phyloP scores from a whole-genome alignment of 2,329 filamentous ascomycete genomes.

The Neonectria sp. region DNA sequence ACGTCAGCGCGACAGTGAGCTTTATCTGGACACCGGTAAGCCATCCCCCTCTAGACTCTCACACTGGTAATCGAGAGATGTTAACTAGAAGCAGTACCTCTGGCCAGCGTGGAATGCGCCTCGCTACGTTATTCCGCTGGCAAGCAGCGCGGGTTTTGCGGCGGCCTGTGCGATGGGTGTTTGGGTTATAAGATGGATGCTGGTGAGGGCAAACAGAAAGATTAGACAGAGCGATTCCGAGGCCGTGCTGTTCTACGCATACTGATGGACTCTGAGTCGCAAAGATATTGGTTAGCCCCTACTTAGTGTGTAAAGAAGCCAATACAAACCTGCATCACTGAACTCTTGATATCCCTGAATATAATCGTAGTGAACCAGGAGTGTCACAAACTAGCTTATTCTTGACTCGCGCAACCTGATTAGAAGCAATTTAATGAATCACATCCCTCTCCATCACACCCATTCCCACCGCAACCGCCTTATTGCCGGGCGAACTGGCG shows the following conservation, averaged over 20 bases:
- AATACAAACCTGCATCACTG: background rate
- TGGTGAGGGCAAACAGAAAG: conserved; percentile 46
- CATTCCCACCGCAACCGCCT: background rate
- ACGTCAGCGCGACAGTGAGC: conserved; percentile 39
- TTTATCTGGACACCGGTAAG: conserved; percentile 42
- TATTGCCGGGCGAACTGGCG: background rate
- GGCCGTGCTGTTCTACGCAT: conserved; percentile 43
- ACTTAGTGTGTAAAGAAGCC: no score
- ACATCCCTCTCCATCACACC: background rate
- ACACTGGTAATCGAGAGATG: background rate
- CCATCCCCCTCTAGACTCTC: rapidly evolving
- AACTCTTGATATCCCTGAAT: background rate
- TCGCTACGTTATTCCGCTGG: conserved; percentile 40
- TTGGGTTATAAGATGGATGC: conserved; percentile 47
- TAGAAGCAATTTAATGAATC: background rate
- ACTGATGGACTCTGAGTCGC: conserved; percentile 17
- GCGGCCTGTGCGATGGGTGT: conserved; percentile 52
- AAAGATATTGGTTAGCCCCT: background rate
- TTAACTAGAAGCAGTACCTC: conserved; percentile 32
- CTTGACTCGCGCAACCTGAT: background rate
- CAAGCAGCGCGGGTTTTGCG: conserved; percentile 44
- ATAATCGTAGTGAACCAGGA: no score
- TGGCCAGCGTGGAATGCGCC: conserved; percentile 42
- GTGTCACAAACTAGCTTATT: background rate
- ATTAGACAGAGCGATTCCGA: conserved; percentile 44